A percentile compares a stretch with the other conserved stretches of the same genome.
phyloP scores from a whole-genome alignment of 106 monocot species.

The Dendrobium huoshanense region DNA sequence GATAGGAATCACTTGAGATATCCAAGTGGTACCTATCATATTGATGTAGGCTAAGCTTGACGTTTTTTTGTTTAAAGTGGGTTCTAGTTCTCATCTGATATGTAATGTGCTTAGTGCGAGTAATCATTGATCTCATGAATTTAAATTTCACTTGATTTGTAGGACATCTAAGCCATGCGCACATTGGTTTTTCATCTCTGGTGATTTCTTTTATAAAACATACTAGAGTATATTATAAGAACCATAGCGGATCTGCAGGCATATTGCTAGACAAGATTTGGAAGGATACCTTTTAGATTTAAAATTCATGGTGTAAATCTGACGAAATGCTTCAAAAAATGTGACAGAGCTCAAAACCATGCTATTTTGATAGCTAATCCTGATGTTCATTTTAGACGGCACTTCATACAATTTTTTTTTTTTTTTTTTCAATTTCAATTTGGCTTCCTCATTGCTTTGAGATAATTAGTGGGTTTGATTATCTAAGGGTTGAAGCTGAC shows the following conservation, averaged over 20 bases:
- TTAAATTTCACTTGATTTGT: not conserved
- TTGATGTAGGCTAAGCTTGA: too few relatives aligned
- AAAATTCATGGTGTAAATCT: not conserved
- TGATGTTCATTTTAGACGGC: not conserved
- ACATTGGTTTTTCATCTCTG: not conserved
- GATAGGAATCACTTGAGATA: too few relatives aligned
- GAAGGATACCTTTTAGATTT: not conserved
- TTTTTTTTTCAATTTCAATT: not conserved
- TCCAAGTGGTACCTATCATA: too few relatives aligned
- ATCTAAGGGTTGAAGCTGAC: not conserved
- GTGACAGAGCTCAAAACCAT: not conserved
- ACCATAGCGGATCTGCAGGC: not conserved
- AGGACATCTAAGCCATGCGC: not conserved
- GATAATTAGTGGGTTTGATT: not conserved
- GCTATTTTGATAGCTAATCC: not conserved
- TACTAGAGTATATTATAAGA: not conserved
- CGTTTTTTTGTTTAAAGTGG: too few relatives aligned
- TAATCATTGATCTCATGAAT: not conserved
- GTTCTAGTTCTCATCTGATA: too few relatives aligned
- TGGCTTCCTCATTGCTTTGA: not conserved
- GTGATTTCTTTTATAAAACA: not conserved
- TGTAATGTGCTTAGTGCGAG: too few relatives aligned
- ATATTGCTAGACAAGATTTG: not conserved
- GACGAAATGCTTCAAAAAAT: not conserved
- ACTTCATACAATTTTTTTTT: not conserved